Evolutionary conservation across 2,329 filamentous ascomycete genomes (phyloP), one percentile per base, ranked within the genome.

Genomic region (Elsinoe necatrix): DNA sequence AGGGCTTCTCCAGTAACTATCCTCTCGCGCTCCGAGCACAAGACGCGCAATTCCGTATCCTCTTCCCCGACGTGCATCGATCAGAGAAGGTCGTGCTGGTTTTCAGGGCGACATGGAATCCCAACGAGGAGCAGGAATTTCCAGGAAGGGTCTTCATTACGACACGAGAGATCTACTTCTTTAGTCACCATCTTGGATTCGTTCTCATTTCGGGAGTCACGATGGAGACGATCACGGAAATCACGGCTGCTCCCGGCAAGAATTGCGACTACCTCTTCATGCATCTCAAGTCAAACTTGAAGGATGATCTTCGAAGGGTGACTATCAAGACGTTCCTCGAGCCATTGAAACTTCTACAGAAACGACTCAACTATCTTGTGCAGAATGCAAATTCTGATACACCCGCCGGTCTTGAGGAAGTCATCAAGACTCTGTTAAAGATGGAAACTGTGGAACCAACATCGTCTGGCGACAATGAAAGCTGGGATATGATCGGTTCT

Each of bases 311-410:
- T 48, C 84, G 84, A 2, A 80, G 89, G 54, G 81, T 97, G 58
- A 92, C 88, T 0, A 82, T 98, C 67, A 97, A 95, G 73, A 87
- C 89, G 0, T 98, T 96, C 74, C 76, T 98, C 21, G 92, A 97
- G 63, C 87, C 93, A 21, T 76, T 96, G 42, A 81, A 82, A 60
- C 77, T 97, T 4, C 78, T 98, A 4, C 87, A 95, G 66, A 80
- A 84, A 47, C 84, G 93, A 16, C 75, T 98, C 14, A 95, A 95
- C 67, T 86, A 89, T 60, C 73, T 98, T 25, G 83, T 97, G 2
- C 86, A 88, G 64, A 87, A 93, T 62, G 80, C 87, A 2, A 83
- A 87, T 58, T 80, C 86, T 0, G 84, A 87, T 42, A 81, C 87
- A 63, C 82, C 85, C 1, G 80, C 84, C 68, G 77, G 78, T 2